These are phyloP conservation scores for Nematocida major DNA, from an alignment of 371 early-diverging fungal genomes.

Conservation along the genomic window DNA sequence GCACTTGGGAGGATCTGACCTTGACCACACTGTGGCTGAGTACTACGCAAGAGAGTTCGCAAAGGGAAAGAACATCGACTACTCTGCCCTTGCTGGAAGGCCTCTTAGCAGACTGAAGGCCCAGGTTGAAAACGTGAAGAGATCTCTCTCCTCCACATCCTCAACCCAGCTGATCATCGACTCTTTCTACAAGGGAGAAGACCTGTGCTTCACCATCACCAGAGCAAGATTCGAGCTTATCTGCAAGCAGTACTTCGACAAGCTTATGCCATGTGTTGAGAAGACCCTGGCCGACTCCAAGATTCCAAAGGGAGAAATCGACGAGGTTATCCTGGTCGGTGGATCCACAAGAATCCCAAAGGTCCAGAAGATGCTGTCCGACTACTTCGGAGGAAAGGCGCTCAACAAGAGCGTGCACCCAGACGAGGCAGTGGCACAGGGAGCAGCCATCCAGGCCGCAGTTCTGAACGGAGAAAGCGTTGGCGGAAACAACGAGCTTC, in stretches of 20 bases:
- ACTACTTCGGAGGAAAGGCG: constrained; percentile 91
- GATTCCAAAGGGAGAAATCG: constrained; percentile 66
- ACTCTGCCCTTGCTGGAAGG: constrained; percentile 22
- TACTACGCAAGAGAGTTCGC: constrained; percentile 56
- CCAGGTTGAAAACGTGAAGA: constrained; percentile 81
- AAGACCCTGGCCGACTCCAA: constrained; percentile 69
- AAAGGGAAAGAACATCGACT: constrained; percentile 45
- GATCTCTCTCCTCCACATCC: constrained; percentile 77
- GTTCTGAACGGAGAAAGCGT: constrained; percentile 73
- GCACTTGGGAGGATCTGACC: constrained; percentile 65
- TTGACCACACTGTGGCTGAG: constrained; percentile 61
- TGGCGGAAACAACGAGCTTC: constrained; percentile 28
- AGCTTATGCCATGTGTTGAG: constrained; percentile 84
- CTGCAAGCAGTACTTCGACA: constrained; percentile 80
- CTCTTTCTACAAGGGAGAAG: constrained; percentile 68
- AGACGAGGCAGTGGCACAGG: constrained; percentile 92
- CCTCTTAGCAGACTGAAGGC: constrained; percentile 80
- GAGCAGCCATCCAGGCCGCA: constrained; percentile 92
- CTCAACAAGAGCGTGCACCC: constrained; percentile 91
- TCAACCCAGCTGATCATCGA: constrained; percentile 79
- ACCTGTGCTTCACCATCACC: constrained; percentile 82
- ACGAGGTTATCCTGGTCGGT: constrained; percentile 94
- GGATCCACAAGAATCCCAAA: constrained; percentile 99
- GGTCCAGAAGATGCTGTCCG: constrained; percentile 87
- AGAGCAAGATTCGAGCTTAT: constrained; percentile 93